phyloP scores from a whole-genome alignment of 2,329 filamentous ascomycete species.

The Hawksworthiomyces lignivorus region DNA sequence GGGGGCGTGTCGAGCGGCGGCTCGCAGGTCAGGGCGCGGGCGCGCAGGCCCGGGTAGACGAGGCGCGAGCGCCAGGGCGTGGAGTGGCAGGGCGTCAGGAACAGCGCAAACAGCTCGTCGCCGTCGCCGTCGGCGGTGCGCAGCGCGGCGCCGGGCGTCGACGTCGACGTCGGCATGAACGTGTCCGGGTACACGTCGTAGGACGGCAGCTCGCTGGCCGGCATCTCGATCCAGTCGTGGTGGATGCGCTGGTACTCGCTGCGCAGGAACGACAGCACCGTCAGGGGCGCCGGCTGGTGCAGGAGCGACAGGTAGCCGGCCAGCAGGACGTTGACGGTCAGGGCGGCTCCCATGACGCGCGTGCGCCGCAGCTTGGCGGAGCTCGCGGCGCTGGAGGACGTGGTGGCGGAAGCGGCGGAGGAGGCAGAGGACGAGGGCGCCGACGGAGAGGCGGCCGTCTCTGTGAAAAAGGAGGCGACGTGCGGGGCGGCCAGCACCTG shows the following conservation, averaged over 20 bases:
- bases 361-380: conserved; percentile 39
- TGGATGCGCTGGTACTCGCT: conserved; percentile 57
- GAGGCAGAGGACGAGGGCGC: conserved; percentile 19
- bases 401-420: conserved; percentile 13
- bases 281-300: conserved; percentile 74
- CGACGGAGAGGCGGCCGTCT: conserved; percentile 11
- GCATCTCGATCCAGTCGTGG: conserved; percentile 29
- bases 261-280: conserved; percentile 70
- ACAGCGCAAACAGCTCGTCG: conserved; percentile 58
- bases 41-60: conserved; percentile 63
- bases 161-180: conserved; percentile 16
- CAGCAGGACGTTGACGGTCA: conserved; percentile 62
- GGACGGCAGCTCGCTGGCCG: conserved; percentile 22
- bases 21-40: conserved; percentile 84
- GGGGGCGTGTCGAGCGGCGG: conserved; percentile 66
- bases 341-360: conserved; percentile 45
- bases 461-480: conserved; percentile 57
- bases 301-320: conserved; percentile 67
- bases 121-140: conserved; percentile 13
- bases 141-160: conserved; percentile 6
- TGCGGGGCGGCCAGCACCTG: conserved; percentile 70
- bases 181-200: conserved; percentile 20
- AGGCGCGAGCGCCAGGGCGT: conserved; percentile 92
- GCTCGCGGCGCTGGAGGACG: conserved; percentile 2
- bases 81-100: conserved; percentile 92